Evolutionary conservation across 2,329 filamentous ascomycete species (phyloP), one percentile per base, ranked within the genome.

Genomic region (Botrytis tulipae): DNA sequence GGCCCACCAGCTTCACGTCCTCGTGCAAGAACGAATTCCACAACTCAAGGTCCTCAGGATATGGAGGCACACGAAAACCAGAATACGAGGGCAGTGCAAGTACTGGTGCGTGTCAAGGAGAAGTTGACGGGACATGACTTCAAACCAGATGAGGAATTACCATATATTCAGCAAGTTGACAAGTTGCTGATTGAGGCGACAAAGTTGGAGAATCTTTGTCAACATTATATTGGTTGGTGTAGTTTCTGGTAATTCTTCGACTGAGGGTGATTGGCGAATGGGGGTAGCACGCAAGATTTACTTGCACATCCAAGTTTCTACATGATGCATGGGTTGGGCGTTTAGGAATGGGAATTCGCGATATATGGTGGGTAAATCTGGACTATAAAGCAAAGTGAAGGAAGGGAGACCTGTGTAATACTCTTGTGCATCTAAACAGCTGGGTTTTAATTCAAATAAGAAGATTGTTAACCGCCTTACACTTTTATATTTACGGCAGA

Each of bases 211-310:
- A 98, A 98, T 82, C 85, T 99, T 75, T 99, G 96, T 82, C 96
- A 98, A 86, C 96, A 98, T 85, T 99, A 98, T 82, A 97, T 98
- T 79, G 96, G 96, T 76, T 98, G 95, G 95, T 98, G 95, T 84
- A 97, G 93, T 83, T 98, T 98, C 87, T 98, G 95, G 95, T 98
- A 65, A 46, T 35, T 32, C 54, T 40, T n/a, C 8, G 40, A 35
- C 29, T 16, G 7, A 51, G 35, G 40, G 40, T 32, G 22, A 66
- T 25, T 67, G 20, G 48, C 40, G 22, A 46, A 46, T 42, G 29
- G 7, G 29, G 32, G 59, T 35, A 32, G 20, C 40, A 35, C 16
- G 8, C n/a, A 32, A 16, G 29, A 35, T 14, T 46, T 4, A 44
- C 68, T 61, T 70, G 54, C 22, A 42, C 37, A 54, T 54, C 37